Percentiles rank a stretch among this genome's conserved stretches.
These are phyloP conservation scores for Tardiomyces digboiensis DNA, from an alignment of 1,139 yeast species.

Conservation along the genomic window DNA sequence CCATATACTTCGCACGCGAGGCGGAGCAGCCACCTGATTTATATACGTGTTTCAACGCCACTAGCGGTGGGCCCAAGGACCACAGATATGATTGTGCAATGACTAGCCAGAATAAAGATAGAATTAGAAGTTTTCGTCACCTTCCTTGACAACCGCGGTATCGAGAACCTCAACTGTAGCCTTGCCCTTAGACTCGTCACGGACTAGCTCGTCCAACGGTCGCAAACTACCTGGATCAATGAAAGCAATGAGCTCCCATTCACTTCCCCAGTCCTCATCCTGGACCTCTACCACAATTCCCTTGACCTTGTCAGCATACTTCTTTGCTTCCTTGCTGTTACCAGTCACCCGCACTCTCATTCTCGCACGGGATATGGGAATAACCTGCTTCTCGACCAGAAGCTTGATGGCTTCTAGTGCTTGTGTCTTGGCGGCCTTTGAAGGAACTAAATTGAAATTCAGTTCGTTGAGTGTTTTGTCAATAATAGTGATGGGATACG, in stretches of 20 bases:
- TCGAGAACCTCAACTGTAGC: slow-evolving; percentile 80
- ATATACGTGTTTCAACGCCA: no score
- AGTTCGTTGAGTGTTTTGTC: slow-evolving; percentile 77
- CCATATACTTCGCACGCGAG: no score
- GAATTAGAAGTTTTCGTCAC: slow-evolving; percentile 26
- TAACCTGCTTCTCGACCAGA: slow-evolving; percentile 65
- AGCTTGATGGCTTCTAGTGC: slow-evolving; percentile 87
- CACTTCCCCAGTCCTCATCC: slow-evolving; percentile 38
- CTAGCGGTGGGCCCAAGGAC: no score
- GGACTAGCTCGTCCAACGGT: slow-evolving; percentile 51
- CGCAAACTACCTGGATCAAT: slow-evolving; percentile 89
- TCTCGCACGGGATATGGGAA: slow-evolving; percentile 91
- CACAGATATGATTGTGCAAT: no score
- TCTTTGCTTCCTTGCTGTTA: slow-evolving; percentile 40
- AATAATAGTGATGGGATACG: slow-evolving; percentile 92
- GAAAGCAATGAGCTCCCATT: slow-evolving; percentile 57
- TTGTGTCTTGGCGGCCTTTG: slow-evolving; percentile 74
- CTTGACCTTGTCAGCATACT: slow-evolving; percentile 39
- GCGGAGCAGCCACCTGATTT: no score
- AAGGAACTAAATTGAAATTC: slow-evolving; percentile 73
- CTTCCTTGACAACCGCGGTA: slow-evolving; percentile 75
- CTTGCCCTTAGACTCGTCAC: slow-evolving; percentile 40
- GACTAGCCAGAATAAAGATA: background rate
- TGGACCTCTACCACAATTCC: slow-evolving; percentile 46
- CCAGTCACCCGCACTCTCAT: slow-evolving; percentile 62